Conservation (phyloP, 345 rosid genomes). For the Capsella bursapastoris region DNA sequence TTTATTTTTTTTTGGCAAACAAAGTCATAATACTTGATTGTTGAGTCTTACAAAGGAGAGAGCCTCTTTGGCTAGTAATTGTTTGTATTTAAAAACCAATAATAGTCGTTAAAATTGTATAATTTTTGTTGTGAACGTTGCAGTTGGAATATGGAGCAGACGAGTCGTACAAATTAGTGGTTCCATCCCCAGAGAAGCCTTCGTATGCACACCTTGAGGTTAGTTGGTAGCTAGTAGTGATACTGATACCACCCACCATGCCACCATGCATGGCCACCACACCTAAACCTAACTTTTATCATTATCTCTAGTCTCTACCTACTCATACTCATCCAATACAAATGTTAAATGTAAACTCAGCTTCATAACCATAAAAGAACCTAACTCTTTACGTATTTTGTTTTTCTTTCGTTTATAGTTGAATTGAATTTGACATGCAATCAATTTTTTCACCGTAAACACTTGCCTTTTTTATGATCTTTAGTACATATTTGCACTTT, state of each 20-base stretch:
- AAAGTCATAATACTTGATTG: too few relatives aligned
- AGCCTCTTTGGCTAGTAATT: too few relatives aligned
- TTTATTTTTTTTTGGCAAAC: too few relatives aligned
- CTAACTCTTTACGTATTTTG: background rate
- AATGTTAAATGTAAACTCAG: background rate
- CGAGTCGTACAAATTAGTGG: conserved; percentile 66
- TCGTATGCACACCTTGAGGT: conserved; percentile 65
- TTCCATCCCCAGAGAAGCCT: conserved; percentile 54
- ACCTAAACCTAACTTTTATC: conserved; percentile 1
- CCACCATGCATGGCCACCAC: background rate
- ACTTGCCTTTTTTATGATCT: too few relatives aligned
- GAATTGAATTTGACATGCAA: conserved; percentile 15
- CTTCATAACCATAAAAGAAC: conserved; percentile 20
- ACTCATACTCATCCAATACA: background rate
- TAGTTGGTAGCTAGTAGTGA: conserved; percentile 17
- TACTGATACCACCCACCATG: background rate
- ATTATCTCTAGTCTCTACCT: conserved; percentile 13
- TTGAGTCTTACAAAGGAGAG: too few relatives aligned
- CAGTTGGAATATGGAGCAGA: conserved; percentile 69
- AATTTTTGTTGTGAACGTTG: conserved; percentile 19
- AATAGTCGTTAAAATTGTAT: background rate
- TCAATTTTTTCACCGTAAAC: background rate
- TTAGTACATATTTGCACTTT: background rate
- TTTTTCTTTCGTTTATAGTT: background rate
- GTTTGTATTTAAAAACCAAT: background rate